Conservation (phyloP, 2,329 filamentous ascomycete genomes). For the Aspergillus costaricaensis region DNA sequence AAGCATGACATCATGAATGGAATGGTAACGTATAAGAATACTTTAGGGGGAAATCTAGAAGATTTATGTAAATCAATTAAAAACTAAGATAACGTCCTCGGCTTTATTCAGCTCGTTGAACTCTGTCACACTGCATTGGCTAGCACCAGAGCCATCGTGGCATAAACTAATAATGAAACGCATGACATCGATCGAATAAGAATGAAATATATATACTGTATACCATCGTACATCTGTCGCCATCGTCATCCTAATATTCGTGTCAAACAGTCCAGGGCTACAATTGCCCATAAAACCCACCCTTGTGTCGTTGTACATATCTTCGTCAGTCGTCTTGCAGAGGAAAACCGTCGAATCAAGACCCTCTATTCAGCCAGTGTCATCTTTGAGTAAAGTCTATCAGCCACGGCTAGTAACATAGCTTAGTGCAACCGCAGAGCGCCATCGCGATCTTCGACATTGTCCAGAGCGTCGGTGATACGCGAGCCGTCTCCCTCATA, state of each 20-base stretch:
- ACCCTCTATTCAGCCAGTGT: neutral
- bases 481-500: slow-evolving; percentile 36
- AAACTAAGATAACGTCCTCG: no score
- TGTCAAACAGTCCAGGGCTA: neutral
- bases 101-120: no score
- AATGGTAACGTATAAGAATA: no score
- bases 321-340: neutral
- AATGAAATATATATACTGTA: neutral
- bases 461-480: slow-evolving; percentile 29
- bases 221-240: neutral
- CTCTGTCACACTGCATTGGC: no score
- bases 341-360: neutral
- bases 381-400: neutral
- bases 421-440: slow-evolving; percentile 26
- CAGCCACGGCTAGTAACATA: neutral
- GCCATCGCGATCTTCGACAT: slow-evolving; percentile 23
- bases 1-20: no score
- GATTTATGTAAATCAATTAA: no score
- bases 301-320: neutral
- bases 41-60: no score
- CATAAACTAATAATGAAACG: no score
- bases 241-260: neutral
- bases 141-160: no score
- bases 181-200: no score
- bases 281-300: no score